A percentile compares a stretch with the other conserved stretches of the same genome.
phyloP scores from a whole-genome alignment of 2,329 filamentous ascomycete genomes.

The Fusarium sp. region DNA sequence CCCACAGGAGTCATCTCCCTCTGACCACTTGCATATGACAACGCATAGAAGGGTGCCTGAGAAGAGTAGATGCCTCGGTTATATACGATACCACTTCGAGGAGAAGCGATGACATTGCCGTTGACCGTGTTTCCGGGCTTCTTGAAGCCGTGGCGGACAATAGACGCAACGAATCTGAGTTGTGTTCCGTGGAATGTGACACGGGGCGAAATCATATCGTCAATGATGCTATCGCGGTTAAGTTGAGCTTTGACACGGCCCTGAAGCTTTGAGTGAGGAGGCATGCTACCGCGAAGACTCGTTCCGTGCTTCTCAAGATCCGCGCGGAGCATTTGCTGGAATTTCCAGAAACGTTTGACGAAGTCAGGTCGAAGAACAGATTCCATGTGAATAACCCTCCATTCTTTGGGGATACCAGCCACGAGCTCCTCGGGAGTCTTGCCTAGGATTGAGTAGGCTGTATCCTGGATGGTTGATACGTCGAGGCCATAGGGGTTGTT shows the following conservation, averaged over 20 bases:
- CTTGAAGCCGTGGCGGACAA: constrained; percentile 62
- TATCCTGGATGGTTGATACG: constrained; percentile 38
- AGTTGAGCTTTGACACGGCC: constrained; percentile 9
- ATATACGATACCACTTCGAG: constrained; percentile 56
- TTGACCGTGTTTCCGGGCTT: constrained; percentile 52
- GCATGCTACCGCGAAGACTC: constrained; percentile 21
- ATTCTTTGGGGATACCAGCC: constrained; percentile 12
- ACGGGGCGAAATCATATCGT: constrained; percentile 55
- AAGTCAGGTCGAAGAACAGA: constrained; percentile 56
- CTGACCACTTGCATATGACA: constrained; percentile 54
- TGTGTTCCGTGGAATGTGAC: constrained; percentile 61
- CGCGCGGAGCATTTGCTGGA: constrained; percentile 47
- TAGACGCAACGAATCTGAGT: constrained; percentile 56
- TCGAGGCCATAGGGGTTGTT: constrained; percentile 40
- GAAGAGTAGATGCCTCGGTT: constrained; percentile 62
- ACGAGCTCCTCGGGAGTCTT: constrained; percentile 21
- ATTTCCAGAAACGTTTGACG: constrained; percentile 50
- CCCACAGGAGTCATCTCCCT: constrained; percentile 50
- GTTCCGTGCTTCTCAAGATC: constrained; percentile 34
- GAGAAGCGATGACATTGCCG: constrained; percentile 29
- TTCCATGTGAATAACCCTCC: constrained; percentile 58
- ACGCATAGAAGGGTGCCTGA: constrained; percentile 57
- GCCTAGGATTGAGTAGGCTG: constrained; percentile 28
- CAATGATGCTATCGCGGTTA: constrained; percentile 52
- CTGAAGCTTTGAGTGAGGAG: constrained; percentile 34